These are phyloP conservation scores for Penicillium sclerotiorum DNA, from an alignment of 2,329 filamentous ascomycete genomes.

Conservation along the genomic window DNA sequence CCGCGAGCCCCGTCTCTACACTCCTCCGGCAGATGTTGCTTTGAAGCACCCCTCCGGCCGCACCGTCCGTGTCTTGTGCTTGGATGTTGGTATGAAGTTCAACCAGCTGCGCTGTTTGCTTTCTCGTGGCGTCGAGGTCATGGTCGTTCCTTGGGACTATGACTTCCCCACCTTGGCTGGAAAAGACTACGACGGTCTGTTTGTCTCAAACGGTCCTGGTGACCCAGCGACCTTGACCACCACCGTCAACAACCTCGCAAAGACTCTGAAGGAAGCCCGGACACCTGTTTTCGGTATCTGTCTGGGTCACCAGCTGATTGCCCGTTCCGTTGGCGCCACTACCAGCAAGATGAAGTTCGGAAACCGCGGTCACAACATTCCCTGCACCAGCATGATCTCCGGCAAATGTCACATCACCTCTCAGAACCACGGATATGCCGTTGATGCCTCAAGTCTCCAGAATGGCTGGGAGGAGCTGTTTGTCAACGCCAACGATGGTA, in stretches of 20 bases:
- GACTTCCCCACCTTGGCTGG: conserved; percentile 77
- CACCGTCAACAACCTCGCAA: conserved; percentile 77
- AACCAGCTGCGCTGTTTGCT: conserved; percentile 96
- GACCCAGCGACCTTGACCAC: conserved; percentile 81
- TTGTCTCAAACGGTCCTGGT: conserved; percentile 96
- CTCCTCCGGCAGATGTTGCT: conserved; percentile 68
- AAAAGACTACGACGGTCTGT: conserved; percentile 91
- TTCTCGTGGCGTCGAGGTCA: conserved; percentile 85
- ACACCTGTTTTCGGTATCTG: conserved; percentile 96
- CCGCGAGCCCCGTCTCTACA: conserved; percentile 81
- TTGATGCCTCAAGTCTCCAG: conserved; percentile 76
- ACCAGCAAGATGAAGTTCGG: conserved; percentile 99
- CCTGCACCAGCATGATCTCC: conserved; percentile 92
- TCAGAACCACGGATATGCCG: conserved; percentile 96
- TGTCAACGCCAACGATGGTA: conserved; percentile 96
- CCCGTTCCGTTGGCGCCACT: conserved; percentile 79
- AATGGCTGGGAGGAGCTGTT: conserved; percentile 90
- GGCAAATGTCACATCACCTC: conserved; percentile 98
- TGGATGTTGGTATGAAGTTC: conserved; percentile 98
- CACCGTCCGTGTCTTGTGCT: conserved; percentile 81
- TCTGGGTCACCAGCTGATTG: conserved; percentile 89
- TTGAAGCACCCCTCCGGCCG: conserved; percentile 88
- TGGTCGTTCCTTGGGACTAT: conserved; percentile 95
- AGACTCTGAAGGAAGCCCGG: conserved; percentile 74
- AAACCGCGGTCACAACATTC: conserved; percentile 98